Evolutionary conservation across 1,139 yeast species (phyloP).

Genomic region (Geotrichum europaeum): DNA sequence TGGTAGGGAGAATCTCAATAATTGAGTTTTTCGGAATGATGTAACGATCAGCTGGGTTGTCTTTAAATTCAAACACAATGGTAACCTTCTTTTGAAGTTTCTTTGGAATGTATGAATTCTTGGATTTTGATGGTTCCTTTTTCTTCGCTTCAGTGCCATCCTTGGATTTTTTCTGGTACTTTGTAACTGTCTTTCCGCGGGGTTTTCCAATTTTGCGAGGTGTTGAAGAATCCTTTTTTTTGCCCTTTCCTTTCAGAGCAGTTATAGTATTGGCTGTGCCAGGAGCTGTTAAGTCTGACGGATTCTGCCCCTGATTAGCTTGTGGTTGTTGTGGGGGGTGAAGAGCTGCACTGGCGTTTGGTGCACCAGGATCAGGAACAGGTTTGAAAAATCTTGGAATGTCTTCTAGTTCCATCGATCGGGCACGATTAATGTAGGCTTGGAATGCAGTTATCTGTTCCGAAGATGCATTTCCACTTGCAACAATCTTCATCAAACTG

Average conservation of each 20-base stretch:
- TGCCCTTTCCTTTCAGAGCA: constrained; percentile 21
- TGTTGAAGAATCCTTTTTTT: constrained; percentile 15
- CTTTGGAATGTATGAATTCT: constrained; percentile 25
- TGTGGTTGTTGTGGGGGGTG: constrained; percentile 11
- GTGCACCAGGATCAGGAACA: constrained; percentile 14
- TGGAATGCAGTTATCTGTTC: constrained; percentile 72
- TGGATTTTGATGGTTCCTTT: constrained; percentile 19
- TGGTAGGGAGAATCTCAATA: constrained; percentile 51
- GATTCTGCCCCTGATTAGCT: constrained; percentile 3
- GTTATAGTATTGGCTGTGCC: constrained; percentile 23
- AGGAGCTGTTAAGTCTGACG: constrained; percentile 9
- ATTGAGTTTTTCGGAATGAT: constrained; percentile 70
- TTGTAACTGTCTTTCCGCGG: constrained; percentile 24
- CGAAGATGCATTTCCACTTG: constrained; percentile 67
- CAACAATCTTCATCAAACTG: constrained; percentile 72
- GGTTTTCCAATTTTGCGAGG: constrained; percentile 28
- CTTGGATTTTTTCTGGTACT: constrained; percentile 5
- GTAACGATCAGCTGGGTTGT: constrained; percentile 70
- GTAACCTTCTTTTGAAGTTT: constrained; percentile 53
- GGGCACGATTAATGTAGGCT: constrained; percentile 66
- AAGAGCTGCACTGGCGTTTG: constrained; percentile 2
- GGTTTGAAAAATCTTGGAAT: constrained; percentile 22
- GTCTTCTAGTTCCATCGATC: constrained; percentile 59
- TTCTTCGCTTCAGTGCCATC: constrained; percentile 13
- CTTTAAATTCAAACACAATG: constrained; percentile 76